Base-by-base conservation (phyloP, 768 basidiomycete genomes). In the Strobilomyces confusus region DNA sequence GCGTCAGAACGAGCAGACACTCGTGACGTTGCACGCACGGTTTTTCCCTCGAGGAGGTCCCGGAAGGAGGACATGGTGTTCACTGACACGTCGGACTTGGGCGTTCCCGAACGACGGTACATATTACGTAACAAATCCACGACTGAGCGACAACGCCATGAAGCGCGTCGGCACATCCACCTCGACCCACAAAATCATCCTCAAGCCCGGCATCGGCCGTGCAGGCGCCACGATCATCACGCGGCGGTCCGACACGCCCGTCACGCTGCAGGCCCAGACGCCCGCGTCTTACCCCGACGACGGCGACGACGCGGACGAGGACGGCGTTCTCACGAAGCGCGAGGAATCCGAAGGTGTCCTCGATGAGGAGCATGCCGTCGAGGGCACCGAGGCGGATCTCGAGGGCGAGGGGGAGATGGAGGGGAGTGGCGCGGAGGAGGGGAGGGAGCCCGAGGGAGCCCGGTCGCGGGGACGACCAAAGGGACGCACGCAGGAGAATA, bases 391-490 rank as follows among this genome's bases (percentile, higher is more conserved):
- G 3, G 63, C 51, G 13, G 64, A 66, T 4, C 29, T 63, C 14
- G 69, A 70, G 48, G 64, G 58, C 0, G 72, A 69, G 20, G 70
- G 66, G 0, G 63, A 69, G 8, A 51, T 58, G 37, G 71, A 64
- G 23, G 72, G 63, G 48, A 71, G 71, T 47, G 67, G 64, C 1
- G 57, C 57, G 15, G 62, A 61, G 25, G 73, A 70, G 4, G 60
- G 60, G 17, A 69, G 54, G 23, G 77, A 74, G 36, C 69, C 69
- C 36, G 72, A 73, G 49, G 66, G 59, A 45, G 63, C 67, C 37
- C 63, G 75, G 25, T 54, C 73, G 51, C 58, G 78, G 55, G 68
- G 72, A 44, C 60, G 72, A 54, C 71, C 79, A 40, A 59, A 73
- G 55, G 69, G 73, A 40, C 67, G 76, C 38, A 68, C 70, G 1